Evolutionary conservation across 805 yeast genomes (phyloP).

Genomic region (Cyberlindnera meyerae): DNA sequence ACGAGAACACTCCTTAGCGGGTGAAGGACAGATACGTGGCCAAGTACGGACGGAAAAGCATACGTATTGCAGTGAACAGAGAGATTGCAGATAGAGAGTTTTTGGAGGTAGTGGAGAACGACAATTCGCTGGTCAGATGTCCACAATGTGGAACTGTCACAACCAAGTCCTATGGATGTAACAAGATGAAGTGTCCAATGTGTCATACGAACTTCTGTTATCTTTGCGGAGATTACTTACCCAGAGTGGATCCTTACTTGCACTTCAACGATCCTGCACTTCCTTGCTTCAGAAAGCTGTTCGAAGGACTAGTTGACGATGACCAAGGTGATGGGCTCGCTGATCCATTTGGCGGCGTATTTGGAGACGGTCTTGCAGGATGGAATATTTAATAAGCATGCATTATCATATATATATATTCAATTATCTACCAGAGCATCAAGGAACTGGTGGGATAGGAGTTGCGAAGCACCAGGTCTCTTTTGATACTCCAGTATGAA

Average conservation of each 20-base stretch:
- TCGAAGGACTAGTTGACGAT: constrained; percentile 40
- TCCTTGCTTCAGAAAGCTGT: constrained; percentile 45
- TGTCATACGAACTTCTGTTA: constrained; percentile 50
- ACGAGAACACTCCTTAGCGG: constrained; percentile 22
- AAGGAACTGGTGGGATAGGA: constrained; percentile 62
- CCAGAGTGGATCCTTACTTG: constrained; percentile 40
- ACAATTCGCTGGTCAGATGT: constrained; percentile 42
- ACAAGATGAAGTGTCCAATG: constrained; percentile 51
- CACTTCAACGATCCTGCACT: constrained; percentile 43
- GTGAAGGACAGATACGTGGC: neutral
- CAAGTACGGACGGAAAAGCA: constrained; percentile 41
- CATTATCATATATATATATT: neutral
- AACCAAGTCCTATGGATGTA: constrained; percentile 58
- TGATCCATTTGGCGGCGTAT: neutral
- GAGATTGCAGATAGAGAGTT: constrained; percentile 44
- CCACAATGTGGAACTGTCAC: constrained; percentile 48
- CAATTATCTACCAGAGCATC: constrained; percentile 13
- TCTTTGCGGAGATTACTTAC: constrained; percentile 42
- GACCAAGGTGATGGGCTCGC: neutral
- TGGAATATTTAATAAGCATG: neutral
- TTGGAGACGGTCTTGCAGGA: neutral
- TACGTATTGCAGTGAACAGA: constrained; percentile 40
- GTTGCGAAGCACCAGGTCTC: constrained; percentile 69
- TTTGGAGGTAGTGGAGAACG: constrained; percentile 37
- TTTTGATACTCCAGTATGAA: constrained; percentile 71